These are phyloP conservation scores for Physaria fendleri DNA, from an alignment of 345 rosid species.

Conservation along the genomic window DNA sequence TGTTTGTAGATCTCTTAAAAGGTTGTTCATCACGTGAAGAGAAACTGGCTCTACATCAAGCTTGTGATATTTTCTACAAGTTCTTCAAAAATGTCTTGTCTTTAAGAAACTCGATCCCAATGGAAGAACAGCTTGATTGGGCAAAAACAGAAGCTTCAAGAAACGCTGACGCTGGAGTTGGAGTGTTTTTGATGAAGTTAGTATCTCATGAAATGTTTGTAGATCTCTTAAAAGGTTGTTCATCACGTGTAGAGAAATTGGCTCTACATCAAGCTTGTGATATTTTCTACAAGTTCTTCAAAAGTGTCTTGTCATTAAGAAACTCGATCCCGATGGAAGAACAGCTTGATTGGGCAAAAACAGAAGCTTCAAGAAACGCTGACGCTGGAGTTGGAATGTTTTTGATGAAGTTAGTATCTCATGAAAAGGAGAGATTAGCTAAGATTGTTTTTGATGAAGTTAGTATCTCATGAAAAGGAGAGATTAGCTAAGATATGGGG, in stretches of 20 bases:
- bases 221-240: conserved; percentile 59
- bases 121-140: conserved; percentile 93
- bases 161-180: conserved; percentile 38
- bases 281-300: conserved; percentile 86
- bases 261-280: conserved; percentile 92
- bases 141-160: conserved; percentile 91
- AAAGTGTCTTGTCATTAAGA: conserved; percentile 79
- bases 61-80: conserved; percentile 94
- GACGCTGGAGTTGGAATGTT: conserved; percentile 47
- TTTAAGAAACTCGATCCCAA: conserved; percentile 81
- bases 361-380: conserved; percentile 75
- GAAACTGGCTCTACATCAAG: conserved; percentile 73
- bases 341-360: conserved; percentile 90
- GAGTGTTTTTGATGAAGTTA: conserved; percentile 65
- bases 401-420: conserved; percentile 71
- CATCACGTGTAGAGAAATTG: conserved; percentile 56
- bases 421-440: conserved; percentile 70
- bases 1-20: conserved; percentile 65
- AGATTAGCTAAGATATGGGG: conserved; percentile 72
- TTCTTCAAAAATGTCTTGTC: conserved; percentile 87
- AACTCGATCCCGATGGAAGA: conserved; percentile 88
- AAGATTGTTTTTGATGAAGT: too few species aligned
- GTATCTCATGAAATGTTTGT: conserved; percentile 87
- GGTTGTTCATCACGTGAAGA: conserved; percentile 56
- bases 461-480: conserved; percentile 70